Base-by-base conservation (phyloP, 2,329 filamentous ascomycete genomes). In the Sphaceloma murrayae region DNA sequence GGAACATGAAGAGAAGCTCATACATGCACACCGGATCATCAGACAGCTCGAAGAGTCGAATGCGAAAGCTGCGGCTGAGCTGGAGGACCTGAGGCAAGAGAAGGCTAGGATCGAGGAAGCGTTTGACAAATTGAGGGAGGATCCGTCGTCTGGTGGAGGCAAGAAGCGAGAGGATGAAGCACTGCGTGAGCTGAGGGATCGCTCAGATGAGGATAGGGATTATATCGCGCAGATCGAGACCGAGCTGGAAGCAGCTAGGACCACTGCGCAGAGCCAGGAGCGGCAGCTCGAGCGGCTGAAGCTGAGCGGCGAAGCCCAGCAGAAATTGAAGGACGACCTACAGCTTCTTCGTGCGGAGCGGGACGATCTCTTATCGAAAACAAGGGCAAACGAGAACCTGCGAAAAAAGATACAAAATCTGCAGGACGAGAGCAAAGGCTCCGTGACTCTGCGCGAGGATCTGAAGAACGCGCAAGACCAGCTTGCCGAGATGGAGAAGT, bases 351-450 rank as follows among this genome's bases (percentile, higher is more conserved):
- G 61, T 43, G 63, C 66, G 0, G 69, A 72, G 54, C 63, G 69
- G 22, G 68, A 70, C 44, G 69, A 72, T 43, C 57, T 72, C 16
- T 59, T 56, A 22, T 67, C 70, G 48, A 69, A 67, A 48, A 61
- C 66, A 18, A 69, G 69, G 47, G 67, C 67, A 16, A 71, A 69
- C 46, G 69, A 72, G 52, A 72, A 72, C 46, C 62, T 72, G 16
- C 69, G 67, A 53, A 72, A 71, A 61, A 72, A 72, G 58, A 71
- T 72, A 21, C 67, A 70, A 48, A 59, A 65, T 3, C 54, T 72
- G 31, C 66, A 68, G 31, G 67, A 70, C 40, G 64, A 69, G 47
- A 66, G 67, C 14, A 67, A 66, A 46, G 58, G 58, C 8, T 59
- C 66, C 18, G 62, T 64, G 14, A 55, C 59, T 3, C 53, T 71